These are phyloP conservation scores for Chimonanthus praecox DNA, from an alignment of 164 flowering plant genomes.

Conservation along the genomic window DNA sequence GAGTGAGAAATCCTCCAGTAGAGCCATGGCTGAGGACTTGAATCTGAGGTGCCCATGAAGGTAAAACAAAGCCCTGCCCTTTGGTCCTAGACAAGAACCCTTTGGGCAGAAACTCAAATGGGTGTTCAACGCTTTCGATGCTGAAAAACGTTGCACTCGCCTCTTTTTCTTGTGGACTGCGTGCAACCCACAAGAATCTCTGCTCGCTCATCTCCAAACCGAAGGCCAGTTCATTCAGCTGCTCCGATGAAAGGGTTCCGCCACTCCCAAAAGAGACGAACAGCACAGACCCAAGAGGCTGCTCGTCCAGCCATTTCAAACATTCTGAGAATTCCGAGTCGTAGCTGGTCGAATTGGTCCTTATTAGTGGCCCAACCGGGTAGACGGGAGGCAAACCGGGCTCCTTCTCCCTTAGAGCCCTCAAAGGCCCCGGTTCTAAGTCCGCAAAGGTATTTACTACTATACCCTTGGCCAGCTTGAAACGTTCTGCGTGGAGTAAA, in stretches of 20 bases:
- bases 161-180: conserved; percentile 21
- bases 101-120: conserved; percentile 20
- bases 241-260: conserved; percentile 30
- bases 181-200: conserved; percentile 36
- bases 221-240: conserved; percentile 27
- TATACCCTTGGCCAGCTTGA: conserved; percentile 22
- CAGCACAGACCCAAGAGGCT: conserved; percentile 30
- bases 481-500: conserved; percentile 11
- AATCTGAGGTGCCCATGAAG: conserved; percentile 25
- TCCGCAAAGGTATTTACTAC: conserved; percentile 23
- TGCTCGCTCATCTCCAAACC: conserved; percentile 36
- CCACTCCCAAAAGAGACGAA: conserved; percentile 41
- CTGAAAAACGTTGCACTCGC: conserved; percentile 17
- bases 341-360: neutral
- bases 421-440: conserved; percentile 18
- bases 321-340: conserved; percentile 4
- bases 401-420: conserved; percentile 11
- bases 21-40: conserved; percentile 12
- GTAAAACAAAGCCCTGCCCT: conserved; percentile 22
- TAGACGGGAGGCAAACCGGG: conserved; percentile 14
- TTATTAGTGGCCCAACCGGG: conserved; percentile 33
- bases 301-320: conserved; percentile 34
- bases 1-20: conserved; percentile 15
- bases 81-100: conserved; percentile 21
- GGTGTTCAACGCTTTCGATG: conserved; percentile 18